Percentiles rank a stretch among this genome's conserved stretches.
Conservation (phyloP, 2,329 filamentous ascomycete species). For the Cryphonectria carpinicola region DNA sequence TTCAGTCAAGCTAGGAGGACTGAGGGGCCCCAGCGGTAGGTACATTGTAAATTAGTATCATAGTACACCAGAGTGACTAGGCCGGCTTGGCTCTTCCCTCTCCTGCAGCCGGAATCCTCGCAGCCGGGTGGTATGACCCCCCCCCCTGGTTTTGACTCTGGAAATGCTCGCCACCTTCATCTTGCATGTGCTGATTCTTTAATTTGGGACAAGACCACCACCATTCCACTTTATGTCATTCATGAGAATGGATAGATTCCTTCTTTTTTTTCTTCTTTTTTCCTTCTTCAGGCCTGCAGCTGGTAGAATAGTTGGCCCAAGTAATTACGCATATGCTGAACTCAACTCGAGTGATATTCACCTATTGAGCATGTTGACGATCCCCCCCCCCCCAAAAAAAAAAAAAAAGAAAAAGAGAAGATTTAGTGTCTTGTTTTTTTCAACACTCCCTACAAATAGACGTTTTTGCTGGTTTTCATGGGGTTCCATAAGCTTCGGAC, state of each 20-base stretch:
- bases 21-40: background rate
- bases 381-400: no score
- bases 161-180: slow-evolving; percentile 20
- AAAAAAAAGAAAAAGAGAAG: no score
- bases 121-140: slow-evolving; percentile 23
- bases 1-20: background rate
- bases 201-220: background rate
- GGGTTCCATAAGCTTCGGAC: no score
- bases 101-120: slow-evolving; percentile 10
- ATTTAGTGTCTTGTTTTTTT: no score
- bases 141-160: background rate
- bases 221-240: background rate
- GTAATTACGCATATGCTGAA: background rate
- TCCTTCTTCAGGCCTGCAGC: background rate
- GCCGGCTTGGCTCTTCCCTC: background rate
- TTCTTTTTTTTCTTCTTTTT: background rate
- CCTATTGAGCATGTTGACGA: background rate
- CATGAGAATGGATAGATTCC: background rate
- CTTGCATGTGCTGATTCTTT: slow-evolving; percentile 19
- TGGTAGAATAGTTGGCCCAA: background rate
- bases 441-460: no score
- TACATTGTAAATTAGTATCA: background rate
- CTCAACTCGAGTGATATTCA: background rate
- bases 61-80: background rate
- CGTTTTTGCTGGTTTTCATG: no score